Evolutionary conservation across 352 stramenopile genomes (phyloP).

Genomic region (Peronospora destructor): DNA sequence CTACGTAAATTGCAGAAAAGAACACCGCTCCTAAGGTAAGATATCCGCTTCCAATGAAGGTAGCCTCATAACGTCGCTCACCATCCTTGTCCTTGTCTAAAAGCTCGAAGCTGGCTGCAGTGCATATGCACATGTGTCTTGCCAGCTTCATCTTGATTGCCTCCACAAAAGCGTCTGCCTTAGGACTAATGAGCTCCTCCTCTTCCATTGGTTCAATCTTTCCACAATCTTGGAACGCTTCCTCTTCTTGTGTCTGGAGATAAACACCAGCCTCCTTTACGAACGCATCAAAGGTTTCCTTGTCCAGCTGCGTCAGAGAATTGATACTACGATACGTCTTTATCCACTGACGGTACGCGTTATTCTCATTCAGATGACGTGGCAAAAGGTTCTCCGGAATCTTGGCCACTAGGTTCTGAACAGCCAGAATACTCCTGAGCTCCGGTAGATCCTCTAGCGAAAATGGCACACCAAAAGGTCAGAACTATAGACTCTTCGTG

Average conservation of each 20-base stretch:
- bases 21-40: not conserved
- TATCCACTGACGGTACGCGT: slow-evolving; percentile 25
- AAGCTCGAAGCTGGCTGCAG: slow-evolving; percentile 37
- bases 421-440: slow-evolving; percentile 45
- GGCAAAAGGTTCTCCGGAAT: slow-evolving; percentile 22
- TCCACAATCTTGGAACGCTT: slow-evolving; percentile 29
- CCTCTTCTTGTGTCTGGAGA: slow-evolving; percentile 39
- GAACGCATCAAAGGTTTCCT: slow-evolving; percentile 41
- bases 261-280: slow-evolving; percentile 39
- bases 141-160: slow-evolving; percentile 56
- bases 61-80: slow-evolving; percentile 11
- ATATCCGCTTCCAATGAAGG: not conserved
- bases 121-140: slow-evolving; percentile 46
- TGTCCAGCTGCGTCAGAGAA: slow-evolving; percentile 28
- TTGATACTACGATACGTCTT: slow-evolving; percentile 19
- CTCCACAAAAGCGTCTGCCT: slow-evolving; percentile 38
- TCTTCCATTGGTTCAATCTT: slow-evolving; percentile 39
- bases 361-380: slow-evolving; percentile 16
- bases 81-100: slow-evolving; percentile 65
- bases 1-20: slow-evolving; percentile 7
- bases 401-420: slow-evolving; percentile 47
- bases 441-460: slow-evolving; percentile 40
- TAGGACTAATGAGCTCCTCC: slow-evolving; percentile 15
- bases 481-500: not conserved
- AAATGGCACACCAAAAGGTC: slow-evolving; percentile 1